phyloP scores from a whole-genome alignment of 805 yeast species.

The Pichia heedii region DNA sequence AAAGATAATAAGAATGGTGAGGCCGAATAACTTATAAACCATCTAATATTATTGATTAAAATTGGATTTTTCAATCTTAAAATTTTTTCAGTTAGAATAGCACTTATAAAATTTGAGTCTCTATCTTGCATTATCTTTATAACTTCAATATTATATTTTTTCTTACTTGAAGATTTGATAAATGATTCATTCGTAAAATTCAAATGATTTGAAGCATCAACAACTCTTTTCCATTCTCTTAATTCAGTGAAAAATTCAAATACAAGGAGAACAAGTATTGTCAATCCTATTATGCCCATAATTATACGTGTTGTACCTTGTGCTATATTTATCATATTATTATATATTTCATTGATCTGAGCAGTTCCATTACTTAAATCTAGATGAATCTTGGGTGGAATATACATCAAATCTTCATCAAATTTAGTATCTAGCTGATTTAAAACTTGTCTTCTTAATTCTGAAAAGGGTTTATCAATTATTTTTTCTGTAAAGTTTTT shows the following conservation, averaged over 20 bases:
- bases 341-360: conserved; percentile 33
- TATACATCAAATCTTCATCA: conserved; percentile 25
- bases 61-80: conserved; percentile 10
- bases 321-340: conserved; percentile 24
- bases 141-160: conserved; percentile 18
- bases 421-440: conserved; percentile 13
- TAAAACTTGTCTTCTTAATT: conserved; percentile 33
- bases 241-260: conserved; percentile 39
- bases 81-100: conserved; percentile 11
- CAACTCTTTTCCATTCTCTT: conserved; percentile 38
- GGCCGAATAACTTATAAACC: conserved; percentile 44
- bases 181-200: conserved; percentile 13
- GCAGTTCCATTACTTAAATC: conserved; percentile 35
- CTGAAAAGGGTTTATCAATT: conserved; percentile 52
- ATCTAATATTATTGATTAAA: conserved; percentile 20
- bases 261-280: conserved; percentile 32
- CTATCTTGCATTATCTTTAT: conserved; percentile 22
- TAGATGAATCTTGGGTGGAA: conserved; percentile 30
- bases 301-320: conserved; percentile 31
- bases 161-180: conserved; percentile 5
- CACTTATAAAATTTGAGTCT: conserved; percentile 13
- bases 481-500: conserved; percentile 46
- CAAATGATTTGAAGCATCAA: conserved; percentile 25
- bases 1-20: conserved; percentile 44
- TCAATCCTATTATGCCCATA: conserved; percentile 29